Evolutionary conservation across 2,329 filamentous ascomycete species (phyloP).

Genomic region (Colletotrichum camelliae): DNA sequence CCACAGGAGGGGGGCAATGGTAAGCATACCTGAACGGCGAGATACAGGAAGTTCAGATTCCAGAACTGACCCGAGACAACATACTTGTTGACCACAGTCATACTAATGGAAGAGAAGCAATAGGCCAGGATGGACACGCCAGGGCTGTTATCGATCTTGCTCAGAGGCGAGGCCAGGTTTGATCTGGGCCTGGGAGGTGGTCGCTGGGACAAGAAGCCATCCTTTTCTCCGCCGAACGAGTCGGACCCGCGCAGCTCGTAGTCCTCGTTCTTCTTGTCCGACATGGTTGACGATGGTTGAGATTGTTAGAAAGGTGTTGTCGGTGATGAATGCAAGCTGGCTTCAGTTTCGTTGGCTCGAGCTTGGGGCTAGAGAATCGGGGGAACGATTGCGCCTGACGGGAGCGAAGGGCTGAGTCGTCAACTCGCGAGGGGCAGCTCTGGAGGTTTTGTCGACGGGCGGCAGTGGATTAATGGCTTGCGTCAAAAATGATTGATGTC

Average conservation of each 20-base stretch:
- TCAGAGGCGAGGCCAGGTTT: slow-evolving; percentile 35
- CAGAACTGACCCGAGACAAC: slow-evolving; percentile 89
- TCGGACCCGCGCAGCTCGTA: slow-evolving; percentile 75
- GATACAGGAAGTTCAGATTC: slow-evolving; percentile 96
- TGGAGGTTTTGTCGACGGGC: not conserved
- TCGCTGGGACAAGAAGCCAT: slow-evolving; percentile 53
- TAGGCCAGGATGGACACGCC: slow-evolving; percentile 84
- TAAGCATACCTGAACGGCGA: slow-evolving; percentile 82
- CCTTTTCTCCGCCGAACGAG: slow-evolving; percentile 55
- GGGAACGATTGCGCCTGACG: not conserved
- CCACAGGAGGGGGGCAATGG: not conserved
- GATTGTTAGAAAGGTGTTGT: slow-evolving; percentile 31
- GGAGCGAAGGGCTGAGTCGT: not conserved
- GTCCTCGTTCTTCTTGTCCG: slow-evolving; percentile 89
- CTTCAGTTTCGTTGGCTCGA: not conserved
- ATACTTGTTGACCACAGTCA: slow-evolving; percentile 99
- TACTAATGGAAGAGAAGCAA: slow-evolving; percentile 95
- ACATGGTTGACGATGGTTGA: slow-evolving; percentile 62
- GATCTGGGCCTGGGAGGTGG: slow-evolving; percentile 38
- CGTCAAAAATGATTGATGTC: not conserved
- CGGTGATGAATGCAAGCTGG: not conserved
- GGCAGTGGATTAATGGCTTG: not conserved
- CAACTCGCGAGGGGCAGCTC: not conserved
- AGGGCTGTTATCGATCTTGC: slow-evolving; percentile 75
- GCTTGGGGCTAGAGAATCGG: not conserved